Evolutionary conservation across 2,329 filamentous ascomycete genomes (phyloP).

Genomic region (Phyllosticta paracitricarpa): DNA sequence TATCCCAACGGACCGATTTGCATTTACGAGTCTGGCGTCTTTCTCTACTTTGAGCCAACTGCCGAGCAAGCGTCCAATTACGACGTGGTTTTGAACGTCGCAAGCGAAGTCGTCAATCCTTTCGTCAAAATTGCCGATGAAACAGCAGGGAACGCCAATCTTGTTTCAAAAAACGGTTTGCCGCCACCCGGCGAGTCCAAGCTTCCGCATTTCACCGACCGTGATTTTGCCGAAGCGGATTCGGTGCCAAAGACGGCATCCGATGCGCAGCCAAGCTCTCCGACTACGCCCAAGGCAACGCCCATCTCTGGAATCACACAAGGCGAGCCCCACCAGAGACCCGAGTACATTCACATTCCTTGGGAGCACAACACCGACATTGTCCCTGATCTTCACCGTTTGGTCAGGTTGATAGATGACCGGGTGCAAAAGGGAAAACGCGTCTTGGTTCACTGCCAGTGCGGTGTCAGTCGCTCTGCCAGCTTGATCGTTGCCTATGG

Average conservation of each 20-base stretch:
- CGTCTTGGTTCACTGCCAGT: conserved; percentile 75
- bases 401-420: conserved; percentile 68
- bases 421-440: conserved; percentile 64
- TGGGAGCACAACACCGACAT: conserved; percentile 90
- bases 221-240: conserved; percentile 11
- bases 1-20: conserved; percentile 75
- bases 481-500: conserved; percentile 82
- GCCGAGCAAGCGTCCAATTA: conserved; percentile 67
- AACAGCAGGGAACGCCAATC: background rate
- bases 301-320: conserved; percentile 15
- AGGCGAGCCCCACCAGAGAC: conserved; percentile 33
- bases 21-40: conserved; percentile 70
- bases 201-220: conserved; percentile 6
- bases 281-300: conserved; percentile 44
- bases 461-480: conserved; percentile 74
- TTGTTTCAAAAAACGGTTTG: conserved; percentile 8
- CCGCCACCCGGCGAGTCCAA: conserved; percentile 1
- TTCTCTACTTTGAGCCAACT: conserved; percentile 70
- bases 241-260: conserved; percentile 11
- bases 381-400: conserved; percentile 60
- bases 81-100: conserved; percentile 77
- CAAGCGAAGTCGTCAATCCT: conserved; percentile 70
- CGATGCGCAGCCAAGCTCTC: conserved; percentile 25
- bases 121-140: conserved; percentile 37
- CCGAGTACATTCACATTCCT: conserved; percentile 77